A percentile compares a stretch with the other conserved stretches of the same genome.
Evolutionary conservation across 108 stramenopile species (phyloP).

Genomic region (Seminavis robusta): DNA sequence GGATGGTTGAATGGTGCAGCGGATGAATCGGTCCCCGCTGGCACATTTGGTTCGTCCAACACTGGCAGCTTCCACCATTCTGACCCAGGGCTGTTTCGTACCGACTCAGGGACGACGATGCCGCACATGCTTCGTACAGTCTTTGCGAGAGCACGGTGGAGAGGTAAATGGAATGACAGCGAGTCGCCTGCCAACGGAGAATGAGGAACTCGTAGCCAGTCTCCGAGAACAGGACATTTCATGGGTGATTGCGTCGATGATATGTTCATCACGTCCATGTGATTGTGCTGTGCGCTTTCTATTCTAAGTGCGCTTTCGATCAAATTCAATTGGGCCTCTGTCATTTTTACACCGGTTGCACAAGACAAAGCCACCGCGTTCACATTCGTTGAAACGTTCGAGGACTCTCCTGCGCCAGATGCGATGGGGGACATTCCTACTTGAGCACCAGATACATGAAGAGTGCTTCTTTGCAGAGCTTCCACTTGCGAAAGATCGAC

Average conservation of each 20-base stretch:
- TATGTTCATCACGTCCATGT: slow-evolving; percentile 1
- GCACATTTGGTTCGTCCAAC: slow-evolving; percentile 38
- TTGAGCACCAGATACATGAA: slow-evolving; percentile 63
- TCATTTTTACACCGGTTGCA: slow-evolving; percentile 81
- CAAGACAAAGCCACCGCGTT: slow-evolving; percentile 74
- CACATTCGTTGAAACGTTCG: slow-evolving; percentile 22
- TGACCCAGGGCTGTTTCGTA: slow-evolving; percentile 43
- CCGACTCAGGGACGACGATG: slow-evolving; percentile 57
- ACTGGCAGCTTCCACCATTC: slow-evolving; percentile 86
- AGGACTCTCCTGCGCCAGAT: slow-evolving; percentile 5
- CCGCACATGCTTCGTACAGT: slow-evolving; percentile 66
- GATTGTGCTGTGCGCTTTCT: slow-evolving; percentile 35
- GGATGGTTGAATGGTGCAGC: slow-evolving; percentile 41
- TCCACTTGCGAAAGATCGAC: slow-evolving; percentile 54
- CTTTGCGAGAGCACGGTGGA: slow-evolving; percentile 81
- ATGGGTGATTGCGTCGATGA: slow-evolving; percentile 8
- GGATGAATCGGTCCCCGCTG: slow-evolving; percentile 12
- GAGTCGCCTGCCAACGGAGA: slow-evolving; percentile 82
- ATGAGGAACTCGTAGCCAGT: slow-evolving; percentile 87
- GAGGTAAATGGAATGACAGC: slow-evolving; percentile 84
- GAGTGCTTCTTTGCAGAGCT: slow-evolving; percentile 79
- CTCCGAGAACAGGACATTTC: slow-evolving; percentile 73
- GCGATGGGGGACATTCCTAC: slow-evolving; percentile 14
- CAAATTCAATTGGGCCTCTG: slow-evolving; percentile 72
- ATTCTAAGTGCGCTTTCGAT: slow-evolving; percentile 72